Base-by-base conservation (phyloP, 2,329 filamentous ascomycete genomes). In the Lachnellula occidentalis region DNA sequence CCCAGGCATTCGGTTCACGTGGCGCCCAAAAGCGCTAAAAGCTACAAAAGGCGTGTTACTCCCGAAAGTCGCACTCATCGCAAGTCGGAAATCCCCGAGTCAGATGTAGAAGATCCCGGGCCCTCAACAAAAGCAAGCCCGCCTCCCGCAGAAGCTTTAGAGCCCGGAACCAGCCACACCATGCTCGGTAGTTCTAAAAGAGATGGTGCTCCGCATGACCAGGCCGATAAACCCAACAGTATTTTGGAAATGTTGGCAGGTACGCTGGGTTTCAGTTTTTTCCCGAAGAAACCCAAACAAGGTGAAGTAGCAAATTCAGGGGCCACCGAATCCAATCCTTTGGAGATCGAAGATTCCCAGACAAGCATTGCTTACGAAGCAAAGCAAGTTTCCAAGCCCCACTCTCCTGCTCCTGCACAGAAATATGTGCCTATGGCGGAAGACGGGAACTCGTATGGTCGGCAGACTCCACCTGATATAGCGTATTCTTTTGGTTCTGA, bases 291-390 rank as follows among this genome's bases (percentile, higher is more conserved):
- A 24, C 7, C 5, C 21, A n/a, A 46, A 11, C 22, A 15, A 31
- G 21, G 17, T 8, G 22, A 12, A 12, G 21, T 11, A 15, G 12
- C 22, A 17, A 15, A 31, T 12, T 24, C 43, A 31, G 43, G 43
- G 9, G 22, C 21, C 12, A 27, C 43, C 8, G 22, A 46, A 17
- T 46, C 22, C 21, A 12, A 45, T 19, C 48, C 53, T 24, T 1
- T 51, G 39, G 51, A 54, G 34, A 50, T 57, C 17, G 48, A 51
- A 9, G 55, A 57, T 31, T 57, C 55, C 22, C 55, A 51, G 14
- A 27, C 19, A 19, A 51, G 48, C 15, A 22, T 15, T 22, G 43
- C 21, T 7, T n/a, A 46, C 11, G 43, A 46, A 24, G 5, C 21
- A 4, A 12, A 8, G 2, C 43, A 31, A 31, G 15, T n/a, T n/a